These are phyloP conservation scores for Eucalyptus polybractea DNA, from an alignment of 345 rosid species.

Conservation along the genomic window DNA sequence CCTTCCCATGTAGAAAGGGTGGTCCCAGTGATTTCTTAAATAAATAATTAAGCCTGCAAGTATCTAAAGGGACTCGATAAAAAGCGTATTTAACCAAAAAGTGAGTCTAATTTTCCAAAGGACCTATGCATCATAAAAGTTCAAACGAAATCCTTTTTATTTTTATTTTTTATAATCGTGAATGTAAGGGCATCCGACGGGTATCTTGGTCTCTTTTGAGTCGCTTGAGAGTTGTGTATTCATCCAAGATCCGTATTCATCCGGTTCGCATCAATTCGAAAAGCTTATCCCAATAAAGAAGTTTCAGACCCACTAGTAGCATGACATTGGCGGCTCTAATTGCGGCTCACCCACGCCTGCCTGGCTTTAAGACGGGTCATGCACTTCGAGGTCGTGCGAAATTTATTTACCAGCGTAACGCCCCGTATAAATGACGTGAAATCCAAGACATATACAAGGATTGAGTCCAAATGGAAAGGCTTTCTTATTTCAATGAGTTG, in stretches of 20 bases:
- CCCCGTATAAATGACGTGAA: not conserved
- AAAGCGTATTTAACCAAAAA: not conserved
- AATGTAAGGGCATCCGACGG: not conserved
- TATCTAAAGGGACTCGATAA: not conserved
- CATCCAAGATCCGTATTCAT: not conserved
- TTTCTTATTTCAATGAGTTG: not conserved
- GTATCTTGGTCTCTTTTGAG: not conserved
- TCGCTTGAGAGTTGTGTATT: not conserved
- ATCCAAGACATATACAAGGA: not conserved
- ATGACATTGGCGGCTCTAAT: not conserved
- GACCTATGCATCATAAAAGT: not conserved
- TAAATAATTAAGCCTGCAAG: not conserved
- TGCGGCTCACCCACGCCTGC: not conserved
- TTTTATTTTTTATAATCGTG: not conserved
- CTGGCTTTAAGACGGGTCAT: not conserved
- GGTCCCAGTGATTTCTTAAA: too few relatives aligned
- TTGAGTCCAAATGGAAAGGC: not conserved
- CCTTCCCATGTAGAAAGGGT: too few relatives aligned
- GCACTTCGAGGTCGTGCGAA: not conserved
- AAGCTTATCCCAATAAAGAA: not conserved
- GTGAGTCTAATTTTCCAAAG: not conserved
- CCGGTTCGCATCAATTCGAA: not conserved
- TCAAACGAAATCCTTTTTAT: not conserved
- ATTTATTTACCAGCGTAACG: not conserved
- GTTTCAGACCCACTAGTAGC: not conserved